Evolutionary conservation across 2,329 filamentous ascomycete genomes (phyloP).

Genomic region (Aschersonia sp.): DNA sequence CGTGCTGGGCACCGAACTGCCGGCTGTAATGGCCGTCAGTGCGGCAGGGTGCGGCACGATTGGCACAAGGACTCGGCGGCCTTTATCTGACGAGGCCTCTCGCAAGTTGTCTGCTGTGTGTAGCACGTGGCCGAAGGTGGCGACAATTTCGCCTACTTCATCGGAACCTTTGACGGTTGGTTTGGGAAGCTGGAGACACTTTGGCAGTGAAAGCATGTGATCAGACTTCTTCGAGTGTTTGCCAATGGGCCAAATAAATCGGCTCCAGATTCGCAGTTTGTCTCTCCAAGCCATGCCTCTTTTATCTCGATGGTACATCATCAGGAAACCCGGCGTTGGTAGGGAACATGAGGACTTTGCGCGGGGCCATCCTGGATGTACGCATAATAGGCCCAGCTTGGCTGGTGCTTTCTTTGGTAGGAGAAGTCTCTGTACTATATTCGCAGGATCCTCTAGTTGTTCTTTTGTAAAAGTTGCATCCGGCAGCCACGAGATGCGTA

Average conservation of each 20-base stretch:
- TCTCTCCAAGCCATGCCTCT: conserved; percentile 20
- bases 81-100: conserved; percentile 3
- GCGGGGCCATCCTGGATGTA: not conserved
- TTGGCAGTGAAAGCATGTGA: not conserved
- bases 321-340: conserved; percentile 3
- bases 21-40: conserved; percentile 21
- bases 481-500: conserved; percentile 29
- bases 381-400: not conserved
- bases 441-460: conserved; percentile 23
- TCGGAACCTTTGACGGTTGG: not conserved
- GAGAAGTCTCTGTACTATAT: conserved; percentile 32
- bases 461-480: conserved; percentile 5
- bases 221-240: not conserved
- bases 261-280: conserved; percentile 16
- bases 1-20: conserved; percentile 11
- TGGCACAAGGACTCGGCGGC: conserved; percentile 26
- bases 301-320: conserved; percentile 14
- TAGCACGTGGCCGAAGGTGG: conserved; percentile 38
- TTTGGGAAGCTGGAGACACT: not conserved
- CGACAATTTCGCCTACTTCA: conserved; percentile 12
- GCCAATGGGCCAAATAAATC: conserved; percentile 11
- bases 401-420: conserved; percentile 10
- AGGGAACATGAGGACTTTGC: not conserved
- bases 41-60: conserved; percentile 30
- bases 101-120: conserved; percentile 13